Percentiles rank a stretch among this genome's conserved stretches.
Conservation (phyloP, 2,329 filamentous ascomycete genomes). For the Botrytis medusae region DNA sequence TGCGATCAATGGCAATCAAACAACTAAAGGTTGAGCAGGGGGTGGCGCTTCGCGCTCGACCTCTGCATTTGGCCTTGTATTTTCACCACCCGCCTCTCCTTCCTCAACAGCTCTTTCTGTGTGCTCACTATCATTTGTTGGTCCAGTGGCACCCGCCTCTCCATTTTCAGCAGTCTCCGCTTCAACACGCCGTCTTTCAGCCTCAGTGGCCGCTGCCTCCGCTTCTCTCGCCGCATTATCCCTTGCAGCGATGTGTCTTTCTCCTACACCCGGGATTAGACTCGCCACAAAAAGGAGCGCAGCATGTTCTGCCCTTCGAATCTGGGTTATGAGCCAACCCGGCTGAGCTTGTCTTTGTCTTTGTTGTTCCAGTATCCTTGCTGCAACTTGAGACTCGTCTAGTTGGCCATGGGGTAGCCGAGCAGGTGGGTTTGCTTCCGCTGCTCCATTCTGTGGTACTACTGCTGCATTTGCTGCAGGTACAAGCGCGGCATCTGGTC, state of each 20-base stretch:
- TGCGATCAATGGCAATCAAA: conserved; percentile 14
- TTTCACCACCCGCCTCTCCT: conserved; percentile 17
- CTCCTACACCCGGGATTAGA: conserved; percentile 63
- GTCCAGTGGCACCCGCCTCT: neutral
- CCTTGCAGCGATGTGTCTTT: conserved; percentile 55
- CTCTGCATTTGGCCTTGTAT: conserved; percentile 11
- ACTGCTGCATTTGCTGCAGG: conserved; percentile 38
- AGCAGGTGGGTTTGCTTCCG: conserved; percentile 17
- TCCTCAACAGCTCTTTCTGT: conserved; percentile 3
- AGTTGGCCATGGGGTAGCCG: conserved; percentile 36
- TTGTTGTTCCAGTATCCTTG: conserved; percentile 52
- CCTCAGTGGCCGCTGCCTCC: conserved; percentile 30
- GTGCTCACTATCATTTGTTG: conserved; percentile 1
- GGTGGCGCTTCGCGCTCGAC: conserved; percentile 14
- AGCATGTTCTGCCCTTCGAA: conserved; percentile 58
- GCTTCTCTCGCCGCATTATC: conserved; percentile 38
- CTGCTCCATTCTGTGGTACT: conserved; percentile 34
- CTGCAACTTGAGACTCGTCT: conserved; percentile 53
- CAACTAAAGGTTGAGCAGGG: conserved; percentile 27
- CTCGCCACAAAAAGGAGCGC: conserved; percentile 64
- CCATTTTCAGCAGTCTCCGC: conserved; percentile 21
- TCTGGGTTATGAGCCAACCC: conserved; percentile 51
- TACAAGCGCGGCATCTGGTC: conserved; percentile 40
- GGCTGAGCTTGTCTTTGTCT: conserved; percentile 45
- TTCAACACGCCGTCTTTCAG: conserved; percentile 21